These are phyloP conservation scores for Alternaria brassicae DNA, from an alignment of 2,329 filamentous ascomycete genomes.

Conservation along the genomic window DNA sequence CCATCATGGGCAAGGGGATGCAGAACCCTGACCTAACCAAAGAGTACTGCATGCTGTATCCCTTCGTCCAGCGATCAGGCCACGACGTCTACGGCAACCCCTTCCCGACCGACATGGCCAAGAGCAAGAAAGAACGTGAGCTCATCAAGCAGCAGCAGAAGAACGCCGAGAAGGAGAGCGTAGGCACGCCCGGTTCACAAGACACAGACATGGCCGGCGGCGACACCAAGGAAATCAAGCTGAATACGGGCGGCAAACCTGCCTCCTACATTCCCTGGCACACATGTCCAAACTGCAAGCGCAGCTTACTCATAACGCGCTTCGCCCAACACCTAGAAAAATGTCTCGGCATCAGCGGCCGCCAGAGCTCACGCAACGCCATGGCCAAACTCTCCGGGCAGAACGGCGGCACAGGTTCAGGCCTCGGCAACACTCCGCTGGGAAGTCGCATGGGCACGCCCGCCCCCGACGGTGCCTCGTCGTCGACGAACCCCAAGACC, in stretches of 20 bases:
- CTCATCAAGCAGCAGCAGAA: slow-evolving; percentile 53
- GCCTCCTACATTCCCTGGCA: slow-evolving; percentile 60
- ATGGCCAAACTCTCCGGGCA: slow-evolving; percentile 55
- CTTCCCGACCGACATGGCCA: slow-evolving; percentile 76
- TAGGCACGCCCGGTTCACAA: slow-evolving; percentile 56
- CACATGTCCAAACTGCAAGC: slow-evolving; percentile 66
- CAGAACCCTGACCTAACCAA: slow-evolving; percentile 65
- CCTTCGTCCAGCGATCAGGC: slow-evolving; percentile 76
- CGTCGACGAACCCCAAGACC: slow-evolving; percentile 29
- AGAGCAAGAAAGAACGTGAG: slow-evolving; percentile 77
- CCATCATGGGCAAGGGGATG: slow-evolving; percentile 73
- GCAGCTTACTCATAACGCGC: slow-evolving; percentile 66
- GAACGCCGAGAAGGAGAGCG: slow-evolving; percentile 52
- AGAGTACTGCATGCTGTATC: slow-evolving; percentile 80
- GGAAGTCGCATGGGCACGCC: slow-evolving; percentile 54
- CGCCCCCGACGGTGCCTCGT: slow-evolving; percentile 38
- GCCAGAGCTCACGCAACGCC: slow-evolving; percentile 59
- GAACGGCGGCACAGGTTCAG: slow-evolving; percentile 51
- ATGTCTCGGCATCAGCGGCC: slow-evolving; percentile 64
- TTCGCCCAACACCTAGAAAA: slow-evolving; percentile 68
- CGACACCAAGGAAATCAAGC: slow-evolving; percentile 54
- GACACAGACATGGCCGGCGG: slow-evolving; percentile 50
- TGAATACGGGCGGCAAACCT: slow-evolving; percentile 57
- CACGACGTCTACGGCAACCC: slow-evolving; percentile 85
- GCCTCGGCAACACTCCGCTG: slow-evolving; percentile 51